phyloP scores from a whole-genome alignment of 2,329 filamentous ascomycete genomes.

The Colletotrichum acutatum region DNA sequence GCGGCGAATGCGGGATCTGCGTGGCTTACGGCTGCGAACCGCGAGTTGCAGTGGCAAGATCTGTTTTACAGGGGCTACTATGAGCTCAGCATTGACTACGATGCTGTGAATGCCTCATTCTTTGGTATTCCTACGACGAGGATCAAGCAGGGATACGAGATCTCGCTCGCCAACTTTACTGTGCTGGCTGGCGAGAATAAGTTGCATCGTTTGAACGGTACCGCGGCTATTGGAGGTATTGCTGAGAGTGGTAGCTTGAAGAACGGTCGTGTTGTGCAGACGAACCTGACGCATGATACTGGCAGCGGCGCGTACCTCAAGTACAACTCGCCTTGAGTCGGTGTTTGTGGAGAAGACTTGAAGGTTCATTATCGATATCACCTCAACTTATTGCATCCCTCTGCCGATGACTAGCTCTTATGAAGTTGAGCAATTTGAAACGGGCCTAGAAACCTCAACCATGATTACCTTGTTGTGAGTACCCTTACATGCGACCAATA shows the following conservation, averaged over 20 bases:
- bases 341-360: too few relatives aligned
- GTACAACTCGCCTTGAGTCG: constrained; percentile 3
- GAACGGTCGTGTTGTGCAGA: constrained; percentile 52
- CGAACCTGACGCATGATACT: constrained; percentile 62
- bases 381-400: too few relatives aligned
- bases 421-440: too few relatives aligned
- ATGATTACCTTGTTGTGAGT: too few relatives aligned
- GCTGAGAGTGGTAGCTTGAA: constrained; percentile 67
- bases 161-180: constrained; percentile 77
- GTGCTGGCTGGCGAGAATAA: constrained; percentile 71
- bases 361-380: too few relatives aligned
- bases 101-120: constrained; percentile 70
- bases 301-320: constrained; percentile 17
- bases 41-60: constrained; percentile 78
- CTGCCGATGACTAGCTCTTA: too few relatives aligned
- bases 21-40: constrained; percentile 54
- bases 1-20: neutral
- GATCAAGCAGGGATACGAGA: constrained; percentile 70
- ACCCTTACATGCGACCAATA: too few relatives aligned
- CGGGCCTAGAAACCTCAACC: too few relatives aligned
- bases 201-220: constrained; percentile 51
- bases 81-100: constrained; percentile 67
- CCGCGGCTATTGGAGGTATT: constrained; percentile 49
- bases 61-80: constrained; percentile 81
- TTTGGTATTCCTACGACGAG: constrained; percentile 67